phyloP scores from a whole-genome alignment of 495 filamentous ascomycete genomes.

The Aspergillus campestris region DNA sequence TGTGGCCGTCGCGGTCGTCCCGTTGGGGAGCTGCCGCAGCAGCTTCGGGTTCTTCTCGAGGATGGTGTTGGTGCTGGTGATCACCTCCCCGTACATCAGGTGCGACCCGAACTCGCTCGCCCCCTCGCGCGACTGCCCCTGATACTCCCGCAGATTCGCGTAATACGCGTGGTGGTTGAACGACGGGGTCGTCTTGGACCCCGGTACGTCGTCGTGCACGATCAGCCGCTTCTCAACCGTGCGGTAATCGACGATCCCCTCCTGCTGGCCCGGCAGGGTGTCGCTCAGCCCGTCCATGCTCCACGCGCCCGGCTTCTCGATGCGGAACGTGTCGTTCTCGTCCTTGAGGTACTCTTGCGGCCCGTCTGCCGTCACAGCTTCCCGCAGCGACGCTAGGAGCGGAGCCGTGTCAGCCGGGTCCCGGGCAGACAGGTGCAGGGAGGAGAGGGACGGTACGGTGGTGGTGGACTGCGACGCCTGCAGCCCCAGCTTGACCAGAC shows the following conservation, averaged over 20 bases:
- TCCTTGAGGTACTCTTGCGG: slow-evolving; percentile 70
- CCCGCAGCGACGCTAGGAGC: slow-evolving; percentile 57
- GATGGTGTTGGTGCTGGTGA: slow-evolving; percentile 93
- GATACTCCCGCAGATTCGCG: slow-evolving; percentile 60
- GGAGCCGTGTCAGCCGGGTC: slow-evolving; percentile 54
- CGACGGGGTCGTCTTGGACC: slow-evolving; percentile 69
- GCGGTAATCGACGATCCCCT: slow-evolving; percentile 68
- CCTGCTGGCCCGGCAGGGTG: slow-evolving; percentile 36
- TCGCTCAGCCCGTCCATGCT: slow-evolving; percentile 47
- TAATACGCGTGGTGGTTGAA: slow-evolving; percentile 84
- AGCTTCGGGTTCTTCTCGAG: slow-evolving; percentile 87
- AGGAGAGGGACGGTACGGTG: slow-evolving; percentile 73
- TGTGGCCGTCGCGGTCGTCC: slow-evolving; percentile 86
- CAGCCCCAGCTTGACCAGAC: slow-evolving; percentile 74
- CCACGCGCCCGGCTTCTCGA: slow-evolving; percentile 59
- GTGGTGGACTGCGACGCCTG: slow-evolving; percentile 60
- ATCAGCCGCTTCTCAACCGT: slow-evolving; percentile 63
- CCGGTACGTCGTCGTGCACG: slow-evolving; percentile 61
- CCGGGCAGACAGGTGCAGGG: slow-evolving; percentile 71
- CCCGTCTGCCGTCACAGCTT: slow-evolving; percentile 59
- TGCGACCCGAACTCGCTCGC: slow-evolving; percentile 63
- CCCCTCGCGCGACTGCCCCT: slow-evolving; percentile 42
- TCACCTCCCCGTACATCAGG: slow-evolving; percentile 81
- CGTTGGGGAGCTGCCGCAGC: slow-evolving; percentile 65
- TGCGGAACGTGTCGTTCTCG: slow-evolving; percentile 76